phyloP scores from a whole-genome alignment of 2,329 filamentous ascomycete species.

The Alternaria postmessia region DNA sequence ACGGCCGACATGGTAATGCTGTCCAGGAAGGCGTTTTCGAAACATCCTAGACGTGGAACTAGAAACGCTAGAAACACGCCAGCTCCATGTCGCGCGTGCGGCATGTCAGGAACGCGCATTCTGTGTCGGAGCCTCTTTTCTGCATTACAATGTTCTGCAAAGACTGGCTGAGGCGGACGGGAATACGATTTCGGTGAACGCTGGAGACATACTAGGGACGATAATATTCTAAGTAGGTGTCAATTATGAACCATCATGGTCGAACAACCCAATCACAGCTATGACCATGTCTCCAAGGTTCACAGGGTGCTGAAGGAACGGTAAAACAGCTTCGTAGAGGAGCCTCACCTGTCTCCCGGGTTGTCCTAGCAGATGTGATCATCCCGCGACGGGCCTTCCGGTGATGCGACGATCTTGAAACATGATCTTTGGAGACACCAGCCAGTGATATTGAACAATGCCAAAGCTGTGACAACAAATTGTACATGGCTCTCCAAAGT shows the following conservation, averaged over 20 bases:
- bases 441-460: slow-evolving; percentile 1
- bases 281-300: not conserved
- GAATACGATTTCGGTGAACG: not conserved
- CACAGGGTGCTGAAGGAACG: not conserved
- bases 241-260: not conserved
- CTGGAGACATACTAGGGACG: no score
- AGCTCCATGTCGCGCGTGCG: slow-evolving; percentile 2
- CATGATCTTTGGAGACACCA: not conserved
- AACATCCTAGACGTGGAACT: slow-evolving; percentile 37
- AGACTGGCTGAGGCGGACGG: not conserved
- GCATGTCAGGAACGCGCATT: not conserved
- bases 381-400: slow-evolving; percentile 11
- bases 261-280: not conserved
- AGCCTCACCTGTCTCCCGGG: slow-evolving; percentile 3
- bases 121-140: not conserved
- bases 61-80: slow-evolving; percentile 18
- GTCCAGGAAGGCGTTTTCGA: slow-evolving; percentile 21
- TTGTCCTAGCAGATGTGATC: slow-evolving; percentile 10
- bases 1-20: not conserved
- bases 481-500: not conserved
- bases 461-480: not conserved
- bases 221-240: not conserved
- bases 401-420: slow-evolving; percentile 22
- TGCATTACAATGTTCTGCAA: not conserved
- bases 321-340: not conserved